A percentile compares a stretch with the other conserved stretches of the same genome.
phyloP scores from a whole-genome alignment of 768 basidiomycete genomes.

The Auriscalpium orientale region DNA sequence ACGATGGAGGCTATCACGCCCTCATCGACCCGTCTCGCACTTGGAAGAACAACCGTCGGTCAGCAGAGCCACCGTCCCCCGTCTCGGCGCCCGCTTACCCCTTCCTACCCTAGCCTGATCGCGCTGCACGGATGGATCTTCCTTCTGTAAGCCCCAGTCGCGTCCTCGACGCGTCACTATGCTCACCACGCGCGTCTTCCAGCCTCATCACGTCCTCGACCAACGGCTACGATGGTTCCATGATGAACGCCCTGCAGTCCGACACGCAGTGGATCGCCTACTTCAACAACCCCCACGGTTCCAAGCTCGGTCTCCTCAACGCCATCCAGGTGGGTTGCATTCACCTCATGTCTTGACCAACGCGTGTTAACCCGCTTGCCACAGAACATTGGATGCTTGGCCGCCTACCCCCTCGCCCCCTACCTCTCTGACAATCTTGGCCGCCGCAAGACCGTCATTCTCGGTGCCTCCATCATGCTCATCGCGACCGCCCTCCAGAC shows the following conservation, averaged over 20 bases:
- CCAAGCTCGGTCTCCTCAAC: conserved; percentile 28
- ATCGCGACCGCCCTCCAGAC: conserved; percentile 32
- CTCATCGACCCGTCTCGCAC: conserved; percentile 57
- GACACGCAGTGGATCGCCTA: neutral
- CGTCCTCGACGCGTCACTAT: neutral
- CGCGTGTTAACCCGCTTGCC: neutral
- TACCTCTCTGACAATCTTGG: conserved; percentile 36
- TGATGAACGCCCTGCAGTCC: conserved; percentile 25
- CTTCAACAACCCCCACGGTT: neutral
- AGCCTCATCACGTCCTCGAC: conserved; percentile 30
- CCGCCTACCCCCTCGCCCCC: conserved; percentile 32
- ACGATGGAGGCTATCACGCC: conserved; percentile 36
- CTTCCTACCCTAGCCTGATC: conserved; percentile 37
- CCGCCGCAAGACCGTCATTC: conserved; percentile 27
- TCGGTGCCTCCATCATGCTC: conserved; percentile 34
- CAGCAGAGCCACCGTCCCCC: too few species aligned
- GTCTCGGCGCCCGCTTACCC: too few species aligned
- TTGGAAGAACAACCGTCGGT: conserved; percentile 77
- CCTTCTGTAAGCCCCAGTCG: conserved; percentile 16
- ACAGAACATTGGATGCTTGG: conserved; percentile 33
- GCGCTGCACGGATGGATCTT: conserved; percentile 29
- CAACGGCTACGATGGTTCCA: conserved; percentile 33
- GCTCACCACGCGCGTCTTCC: neutral
- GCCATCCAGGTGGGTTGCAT: conserved; percentile 26
- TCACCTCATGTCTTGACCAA: neutral